These are phyloP conservation scores for Penicillium palitans DNA, from an alignment of 2,329 filamentous ascomycete species.

Conservation along the genomic window DNA sequence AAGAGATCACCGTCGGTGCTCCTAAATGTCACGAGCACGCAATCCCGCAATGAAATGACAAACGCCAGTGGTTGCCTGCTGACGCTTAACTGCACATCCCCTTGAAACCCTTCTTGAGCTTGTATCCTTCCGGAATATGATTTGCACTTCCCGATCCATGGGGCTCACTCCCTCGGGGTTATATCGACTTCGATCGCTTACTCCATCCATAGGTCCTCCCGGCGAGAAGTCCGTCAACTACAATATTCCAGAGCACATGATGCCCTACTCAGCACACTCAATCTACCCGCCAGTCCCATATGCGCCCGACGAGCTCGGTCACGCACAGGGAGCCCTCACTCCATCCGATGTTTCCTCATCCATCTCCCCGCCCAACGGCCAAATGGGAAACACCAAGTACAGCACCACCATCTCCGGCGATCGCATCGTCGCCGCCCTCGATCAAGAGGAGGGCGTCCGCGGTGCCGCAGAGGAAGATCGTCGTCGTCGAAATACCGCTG, in stretches of 20 bases:
- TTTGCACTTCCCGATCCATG: conserved; percentile 20
- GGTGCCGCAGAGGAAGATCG: conserved; percentile 84
- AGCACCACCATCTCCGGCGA: conserved; percentile 42
- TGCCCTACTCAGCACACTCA: conserved; percentile 40
- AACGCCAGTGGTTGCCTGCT: conserved; percentile 25
- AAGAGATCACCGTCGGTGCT: conserved; percentile 22
- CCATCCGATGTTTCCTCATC: conserved; percentile 46
- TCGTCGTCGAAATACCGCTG: conserved; percentile 82
- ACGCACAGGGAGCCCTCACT: conserved; percentile 38
- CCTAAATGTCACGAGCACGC: conserved; percentile 35
- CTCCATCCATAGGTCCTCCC: conserved; percentile 21
- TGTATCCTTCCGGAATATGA: conserved; percentile 20
- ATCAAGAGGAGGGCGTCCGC: conserved; percentile 70
- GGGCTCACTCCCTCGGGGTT: conserved; percentile 10
- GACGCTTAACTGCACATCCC: conserved; percentile 13
- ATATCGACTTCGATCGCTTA: conserved; percentile 25
- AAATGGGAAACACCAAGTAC: conserved; percentile 43
- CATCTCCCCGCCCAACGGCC: conserved; percentile 43
- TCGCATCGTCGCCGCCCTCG: conserved; percentile 50
- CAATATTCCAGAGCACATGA: conserved; percentile 40
- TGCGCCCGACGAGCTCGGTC: conserved; percentile 39
- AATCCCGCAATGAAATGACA: conserved; percentile 39
- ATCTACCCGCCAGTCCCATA: conserved; percentile 42
- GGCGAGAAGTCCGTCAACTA: conserved; percentile 43
- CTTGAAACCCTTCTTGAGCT: conserved; percentile 16